Evolutionary conservation across 495 filamentous ascomycete genomes (phyloP), one percentile per base, ranked within the genome.

Genomic region (Parathielavia appendiculata): DNA sequence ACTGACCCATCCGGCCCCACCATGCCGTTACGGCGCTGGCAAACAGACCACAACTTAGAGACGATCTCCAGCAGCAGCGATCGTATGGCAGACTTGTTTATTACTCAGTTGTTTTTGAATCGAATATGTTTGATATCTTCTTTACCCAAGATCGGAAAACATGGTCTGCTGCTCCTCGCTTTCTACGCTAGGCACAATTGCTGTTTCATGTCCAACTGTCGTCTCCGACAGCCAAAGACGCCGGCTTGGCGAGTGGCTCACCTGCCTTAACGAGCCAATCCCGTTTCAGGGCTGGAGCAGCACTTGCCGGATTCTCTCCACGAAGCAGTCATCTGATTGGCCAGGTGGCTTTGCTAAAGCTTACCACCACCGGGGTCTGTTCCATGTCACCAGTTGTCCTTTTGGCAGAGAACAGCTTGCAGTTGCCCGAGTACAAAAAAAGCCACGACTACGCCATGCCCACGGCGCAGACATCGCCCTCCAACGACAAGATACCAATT

Each of bases 321-420:
- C 9, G 16, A 49, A 8, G n/a, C 20, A 30, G 40, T 19, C 0
- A 9, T 20, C 35, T 65, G 59, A 63, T 66, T 66, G 63, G 63
- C 32, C 26, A 43, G 23, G 44, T 22, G 26, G 3, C 47, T 50
- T 20, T 4, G 1, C 12, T 54, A 51, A 16, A 50, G 46, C 57
- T 56, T 36, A 59, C 58, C 54, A 49, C 52, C 43, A 22, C 63
- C 63, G 54, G 66, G 64, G 63, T 59, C 34, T 23, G 10, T 17
- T 36, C 4, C 30, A 39, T 62, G 59, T 56, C 54, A 64, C 63
- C 66, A 67, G 57, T 60, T 72, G 70, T 72, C 70, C 70, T 72
- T 62, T 72, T 66, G 54, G 47, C 6, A 44, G 66, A 63, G 66
- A 69, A 67, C 70, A 69, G 58, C 57, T 69, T 54, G 57, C 54